Evolutionary conservation across 163 green algal species (phyloP), one percentile per base, ranked within the genome.

Genomic region (Coccomyxa subellipsoidea): DNA sequence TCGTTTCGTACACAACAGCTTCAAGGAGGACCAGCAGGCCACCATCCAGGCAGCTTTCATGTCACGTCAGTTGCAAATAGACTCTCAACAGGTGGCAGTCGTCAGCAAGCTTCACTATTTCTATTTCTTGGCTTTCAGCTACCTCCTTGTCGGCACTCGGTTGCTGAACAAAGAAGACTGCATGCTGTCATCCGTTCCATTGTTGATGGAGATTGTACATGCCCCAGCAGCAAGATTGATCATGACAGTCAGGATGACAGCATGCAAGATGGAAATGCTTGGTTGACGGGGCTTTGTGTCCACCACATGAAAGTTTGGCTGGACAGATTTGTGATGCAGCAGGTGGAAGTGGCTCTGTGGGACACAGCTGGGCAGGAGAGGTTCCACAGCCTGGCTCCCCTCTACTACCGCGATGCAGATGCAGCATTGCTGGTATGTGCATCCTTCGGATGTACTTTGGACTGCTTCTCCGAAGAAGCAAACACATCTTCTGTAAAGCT

Each of bases 291-390:
- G n/a, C n/a, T n/a, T 54, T 54, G 8, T 23, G 8, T 23, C 4
- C 47, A 27, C 47, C 4, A 7, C 47, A 59, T 79, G 35, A 79
- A 21, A 23, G 1, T 79, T 25, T 40, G 18, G 31, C 34, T 36
- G n/a, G n/a, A n/a, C n/a, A n/a, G n/a, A n/a, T n/a, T n/a, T n/a
- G n/a, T n/a, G n/a, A 69, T 38, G 4, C 69, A 10, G 18, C 47
- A 84, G 81, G 78, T 86, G 39, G 76, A 87, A 47, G 53, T 87
- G 31, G 70, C 84, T 23, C 82, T 90, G 31, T 91, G 88, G 88
- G 88, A 91, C 81, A 91, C 88, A 37, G 88, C 88, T n/a, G 88
- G 88, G 0, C 87, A 91, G 79, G 88, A 91, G 83, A 82, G 85
- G n/a, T 92, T 87, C 83, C 80, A 85, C 32, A 77, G 81, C 34